Base-by-base conservation (phyloP, 1,139 yeast species). In the Suhomyces chickasaworum region DNA sequence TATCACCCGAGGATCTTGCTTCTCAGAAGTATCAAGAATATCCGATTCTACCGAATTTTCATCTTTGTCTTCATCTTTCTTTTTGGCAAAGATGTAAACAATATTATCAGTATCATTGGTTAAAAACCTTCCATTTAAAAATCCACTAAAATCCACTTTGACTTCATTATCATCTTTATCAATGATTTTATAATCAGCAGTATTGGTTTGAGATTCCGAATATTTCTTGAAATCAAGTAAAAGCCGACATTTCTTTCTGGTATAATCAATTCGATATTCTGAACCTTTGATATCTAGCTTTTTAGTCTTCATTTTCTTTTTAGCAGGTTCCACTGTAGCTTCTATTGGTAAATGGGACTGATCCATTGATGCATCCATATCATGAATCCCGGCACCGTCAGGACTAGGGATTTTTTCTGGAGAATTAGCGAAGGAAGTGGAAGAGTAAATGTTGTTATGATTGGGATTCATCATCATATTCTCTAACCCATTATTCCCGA, bases 91-190 rank as follows among this genome's bases (percentile, higher is more conserved):
- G 36, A 71, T 56, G 54, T 65, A 74, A 53, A 71, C 70, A 44
- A 63, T 62, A 50, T 73, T 74, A 51, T 75, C 80, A 18, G 61
- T 59, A 47, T 73, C 76, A 53, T 74, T 75, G 3, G 79, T 73
- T 37, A 72, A 56, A 48, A 74, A 71, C 39, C 75, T 59, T 2
- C 79, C 80, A 48, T 68, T 71, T 29, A 75, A 59, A 50, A 73
- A 74, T 12, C 77, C 77, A 37, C 60, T 63, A 33, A 75, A 63
- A 6, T 60, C 63, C 12, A 71, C 53, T 3, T 45, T 38, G 10
- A 55, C 51, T 27, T 45, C 53, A 37, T 52, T 53, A 45, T 66
- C 65, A 36, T 64, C 60, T 38, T 63, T 63, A 46, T 71, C 77
- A 4, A 69, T 57, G 8, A 71, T 59, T 40, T 60, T 63, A 49